Conservation (phyloP, 768 basidiomycete genomes). For the Daedaleopsis sinensis region DNA sequence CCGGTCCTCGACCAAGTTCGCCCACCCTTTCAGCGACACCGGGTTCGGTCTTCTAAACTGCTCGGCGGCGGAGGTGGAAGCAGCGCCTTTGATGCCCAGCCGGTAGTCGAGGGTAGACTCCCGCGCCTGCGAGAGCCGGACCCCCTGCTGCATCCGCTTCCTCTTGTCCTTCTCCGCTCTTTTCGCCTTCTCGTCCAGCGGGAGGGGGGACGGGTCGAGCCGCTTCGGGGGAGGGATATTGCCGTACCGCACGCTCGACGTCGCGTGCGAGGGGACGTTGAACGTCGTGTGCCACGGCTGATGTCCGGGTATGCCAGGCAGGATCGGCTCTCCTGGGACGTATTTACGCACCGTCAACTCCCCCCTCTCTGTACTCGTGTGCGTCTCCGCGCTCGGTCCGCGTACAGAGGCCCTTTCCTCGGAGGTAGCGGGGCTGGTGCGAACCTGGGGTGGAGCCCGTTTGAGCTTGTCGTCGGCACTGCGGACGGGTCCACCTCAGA, state of each 20-base stretch:
- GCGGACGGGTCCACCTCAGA: slow-evolving; percentile 60
- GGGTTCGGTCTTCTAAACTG: slow-evolving; percentile 49
- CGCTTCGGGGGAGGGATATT: slow-evolving; percentile 36
- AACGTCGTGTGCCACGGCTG: slow-evolving; percentile 74
- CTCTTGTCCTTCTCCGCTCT: slow-evolving; percentile 51
- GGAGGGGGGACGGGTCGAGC: slow-evolving; percentile 13
- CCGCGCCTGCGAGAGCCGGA: slow-evolving; percentile 60
- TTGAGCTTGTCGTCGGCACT: slow-evolving; percentile 71
- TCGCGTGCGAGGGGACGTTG: slow-evolving; percentile 58
- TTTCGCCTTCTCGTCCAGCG: slow-evolving; percentile 41
- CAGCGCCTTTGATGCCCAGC: slow-evolving; percentile 51
- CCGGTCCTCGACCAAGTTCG: slow-evolving; percentile 71
- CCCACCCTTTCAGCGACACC: slow-evolving; percentile 73
- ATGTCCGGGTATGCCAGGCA: slow-evolving; percentile 58
- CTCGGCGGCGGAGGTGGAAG: slow-evolving; percentile 13
- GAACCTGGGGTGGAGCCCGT: slow-evolving; percentile 46
- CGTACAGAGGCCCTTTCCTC: not conserved
- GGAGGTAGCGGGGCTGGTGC: slow-evolving; percentile 14
- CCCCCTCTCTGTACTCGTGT: slow-evolving; percentile 1
- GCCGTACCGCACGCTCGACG: slow-evolving; percentile 56
- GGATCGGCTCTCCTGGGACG: slow-evolving; percentile 43
- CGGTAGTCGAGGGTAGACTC: slow-evolving; percentile 81
- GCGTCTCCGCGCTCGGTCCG: slow-evolving; percentile 10
- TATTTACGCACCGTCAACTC: slow-evolving; percentile 11
- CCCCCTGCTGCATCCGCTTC: slow-evolving; percentile 55